These are phyloP conservation scores for Termitomyces heimii DNA, from an alignment of 768 basidiomycete genomes.

Conservation along the genomic window DNA sequence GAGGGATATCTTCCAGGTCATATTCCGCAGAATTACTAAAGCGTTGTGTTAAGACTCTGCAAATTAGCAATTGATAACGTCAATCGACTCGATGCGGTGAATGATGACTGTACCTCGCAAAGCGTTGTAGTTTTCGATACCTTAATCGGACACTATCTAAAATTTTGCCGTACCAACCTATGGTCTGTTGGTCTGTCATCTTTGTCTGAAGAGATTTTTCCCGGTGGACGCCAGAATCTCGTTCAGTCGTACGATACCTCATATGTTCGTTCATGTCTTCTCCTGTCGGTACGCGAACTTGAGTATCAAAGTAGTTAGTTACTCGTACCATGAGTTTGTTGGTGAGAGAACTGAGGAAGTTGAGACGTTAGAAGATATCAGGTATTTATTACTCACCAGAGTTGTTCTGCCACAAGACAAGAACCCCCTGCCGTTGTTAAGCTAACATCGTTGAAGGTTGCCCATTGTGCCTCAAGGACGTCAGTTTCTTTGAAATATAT, in stretches of 20 bases:
- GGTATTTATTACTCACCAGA: slow-evolving; percentile 58
- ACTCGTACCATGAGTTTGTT: slow-evolving; percentile 92
- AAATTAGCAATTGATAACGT: background rate
- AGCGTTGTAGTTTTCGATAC: slow-evolving; percentile 91
- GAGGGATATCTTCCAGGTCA: slow-evolving; percentile 62
- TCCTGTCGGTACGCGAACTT: slow-evolving; percentile 72
- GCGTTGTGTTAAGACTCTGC: slow-evolving; percentile 69
- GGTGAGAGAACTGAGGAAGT: slow-evolving; percentile 65
- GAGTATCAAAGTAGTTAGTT: slow-evolving; percentile 91
- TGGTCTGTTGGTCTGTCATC: slow-evolving; percentile 80
- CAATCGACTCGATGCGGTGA: background rate
- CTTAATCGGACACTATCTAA: slow-evolving; percentile 88
- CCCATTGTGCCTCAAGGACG: slow-evolving; percentile 95
- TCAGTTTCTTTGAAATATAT: slow-evolving; percentile 98
- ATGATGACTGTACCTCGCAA: slow-evolving; percentile 58
- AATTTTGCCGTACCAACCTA: slow-evolving; percentile 89
- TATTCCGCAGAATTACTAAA: slow-evolving; percentile 96
- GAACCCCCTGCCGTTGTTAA: slow-evolving; percentile 85
- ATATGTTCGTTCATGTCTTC: slow-evolving; percentile 26
- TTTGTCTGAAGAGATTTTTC: slow-evolving; percentile 30
- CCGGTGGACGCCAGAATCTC: slow-evolving; percentile 14
- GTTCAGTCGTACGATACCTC: slow-evolving; percentile 11
- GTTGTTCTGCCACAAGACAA: slow-evolving; percentile 87
- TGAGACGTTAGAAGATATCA: background rate
- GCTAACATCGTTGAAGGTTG: slow-evolving; percentile 90